These are phyloP conservation scores for Aspergillus homomorphus DNA, from an alignment of 495 filamentous ascomycete genomes.

Conservation along the genomic window DNA sequence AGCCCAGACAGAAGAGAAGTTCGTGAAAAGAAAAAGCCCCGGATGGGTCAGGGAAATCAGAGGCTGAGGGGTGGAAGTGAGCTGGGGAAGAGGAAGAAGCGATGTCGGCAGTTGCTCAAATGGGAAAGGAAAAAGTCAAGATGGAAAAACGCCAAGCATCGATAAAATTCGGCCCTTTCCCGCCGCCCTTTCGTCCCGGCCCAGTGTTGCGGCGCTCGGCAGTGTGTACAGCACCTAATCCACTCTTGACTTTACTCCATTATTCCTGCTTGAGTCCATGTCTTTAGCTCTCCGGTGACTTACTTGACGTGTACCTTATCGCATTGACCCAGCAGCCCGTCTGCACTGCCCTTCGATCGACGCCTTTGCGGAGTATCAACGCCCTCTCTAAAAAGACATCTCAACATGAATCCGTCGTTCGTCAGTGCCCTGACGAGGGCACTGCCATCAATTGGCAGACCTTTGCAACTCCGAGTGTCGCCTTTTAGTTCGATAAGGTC, in stretches of 20 bases:
- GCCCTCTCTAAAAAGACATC: constrained; percentile 4
- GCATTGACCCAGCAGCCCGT: not conserved
- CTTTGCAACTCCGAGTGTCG: constrained; percentile 23
- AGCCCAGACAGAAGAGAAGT: constrained; percentile 12
- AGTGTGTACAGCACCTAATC: not conserved
- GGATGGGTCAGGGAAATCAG: not conserved
- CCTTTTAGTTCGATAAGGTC: constrained; percentile 21
- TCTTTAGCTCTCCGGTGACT: not conserved
- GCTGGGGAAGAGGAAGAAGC: constrained; percentile 25
- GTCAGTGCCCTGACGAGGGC: constrained; percentile 33
- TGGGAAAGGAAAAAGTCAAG: constrained; percentile 41
- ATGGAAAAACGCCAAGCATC: constrained; percentile 38
- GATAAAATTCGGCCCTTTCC: constrained; percentile 44
- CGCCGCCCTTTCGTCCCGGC: constrained; percentile 35
- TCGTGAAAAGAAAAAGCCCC: constrained; percentile 5
- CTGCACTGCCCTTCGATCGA: not conserved
- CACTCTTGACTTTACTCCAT: not conserved
- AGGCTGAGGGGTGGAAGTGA: constrained; percentile 12
- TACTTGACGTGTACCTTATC: constrained; percentile 8
- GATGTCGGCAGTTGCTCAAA: constrained; percentile 28
- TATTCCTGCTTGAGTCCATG: not conserved
- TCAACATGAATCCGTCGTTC: constrained; percentile 39
- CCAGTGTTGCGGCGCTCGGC: constrained; percentile 19
- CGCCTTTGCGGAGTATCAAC: not conserved
- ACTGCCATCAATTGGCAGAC: constrained; percentile 35